Evolutionary conservation across 164 flowering plant species (phyloP).

Genomic region (Stephania yunnanensis): DNA sequence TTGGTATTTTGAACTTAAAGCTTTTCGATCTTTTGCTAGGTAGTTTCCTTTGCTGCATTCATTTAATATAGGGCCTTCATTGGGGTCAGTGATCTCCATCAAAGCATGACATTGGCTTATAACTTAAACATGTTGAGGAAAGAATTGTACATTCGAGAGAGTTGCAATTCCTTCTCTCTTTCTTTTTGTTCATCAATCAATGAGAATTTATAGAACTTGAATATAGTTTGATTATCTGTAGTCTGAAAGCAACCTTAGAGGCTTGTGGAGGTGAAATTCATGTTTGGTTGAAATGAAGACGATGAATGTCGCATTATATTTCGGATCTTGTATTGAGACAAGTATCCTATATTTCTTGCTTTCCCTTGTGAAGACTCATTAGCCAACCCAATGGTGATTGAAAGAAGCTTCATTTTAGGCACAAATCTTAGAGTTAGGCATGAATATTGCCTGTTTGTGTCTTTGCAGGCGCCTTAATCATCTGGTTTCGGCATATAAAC

Average conservation of each 20-base stretch:
- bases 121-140: not conserved
- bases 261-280: not conserved
- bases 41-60: too few relatives aligned
- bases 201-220: not conserved
- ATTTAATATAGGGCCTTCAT: too few relatives aligned
- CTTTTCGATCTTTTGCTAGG: too few relatives aligned
- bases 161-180: not conserved
- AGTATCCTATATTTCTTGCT: not conserved
- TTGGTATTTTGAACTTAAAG: too few relatives aligned
- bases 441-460: not conserved
- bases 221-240: not conserved
- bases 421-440: not conserved
- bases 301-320: not conserved
- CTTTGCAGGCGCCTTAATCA: not conserved
- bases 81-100: not conserved
- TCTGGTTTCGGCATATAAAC: not conserved
- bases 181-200: too few relatives aligned
- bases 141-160: not conserved
- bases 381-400: not conserved
- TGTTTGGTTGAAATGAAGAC: not conserved
- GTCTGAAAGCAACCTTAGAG: not conserved
- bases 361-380: not conserved
- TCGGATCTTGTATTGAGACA: not conserved
- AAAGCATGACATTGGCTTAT: not conserved
- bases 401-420: not conserved